Percentiles rank a stretch among this genome's conserved stretches.
Evolutionary conservation across 1,139 yeast species (phyloP).

Genomic region (Candida sanyaensis): DNA sequence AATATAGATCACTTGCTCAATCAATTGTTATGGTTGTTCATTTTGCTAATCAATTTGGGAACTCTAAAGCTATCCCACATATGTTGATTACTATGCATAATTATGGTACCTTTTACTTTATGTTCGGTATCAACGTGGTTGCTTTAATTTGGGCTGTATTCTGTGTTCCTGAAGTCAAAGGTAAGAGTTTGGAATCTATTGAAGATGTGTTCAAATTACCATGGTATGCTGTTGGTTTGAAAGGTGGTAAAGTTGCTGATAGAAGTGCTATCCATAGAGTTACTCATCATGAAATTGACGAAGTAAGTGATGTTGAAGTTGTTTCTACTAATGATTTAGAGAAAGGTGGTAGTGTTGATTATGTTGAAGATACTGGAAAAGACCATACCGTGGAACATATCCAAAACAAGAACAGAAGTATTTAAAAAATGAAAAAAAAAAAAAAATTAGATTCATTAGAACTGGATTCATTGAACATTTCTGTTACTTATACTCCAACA

Average conservation of each 20-base stretch:
- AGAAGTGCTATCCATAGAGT: conserved; percentile 41
- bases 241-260: conserved; percentile 50
- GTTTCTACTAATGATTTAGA: neutral
- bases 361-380: neutral
- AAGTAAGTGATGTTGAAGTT: neutral
- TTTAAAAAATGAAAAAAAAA: neutral
- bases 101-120: conserved; percentile 53
- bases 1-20: conserved; percentile 50
- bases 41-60: conserved; percentile 56
- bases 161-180: conserved; percentile 52
- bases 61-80: conserved; percentile 53
- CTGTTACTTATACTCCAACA: too few relatives aligned
- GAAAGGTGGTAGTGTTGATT: conserved; percentile 1
- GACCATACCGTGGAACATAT: neutral
- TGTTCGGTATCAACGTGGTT: conserved; percentile 38
- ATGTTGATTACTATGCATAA: conserved; percentile 47
- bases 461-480: too few relatives aligned
- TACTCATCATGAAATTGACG: conserved; percentile 8
- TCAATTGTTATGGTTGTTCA: conserved; percentile 54
- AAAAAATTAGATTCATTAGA: too few relatives aligned
- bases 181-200: conserved; percentile 51
- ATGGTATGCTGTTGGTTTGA: conserved; percentile 48
- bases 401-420: neutral
- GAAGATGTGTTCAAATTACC: conserved; percentile 55
- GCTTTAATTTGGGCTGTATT: conserved; percentile 49